Conservation (phyloP, 2,329 filamentous ascomycete species). For the Penicillium nordicum region DNA sequence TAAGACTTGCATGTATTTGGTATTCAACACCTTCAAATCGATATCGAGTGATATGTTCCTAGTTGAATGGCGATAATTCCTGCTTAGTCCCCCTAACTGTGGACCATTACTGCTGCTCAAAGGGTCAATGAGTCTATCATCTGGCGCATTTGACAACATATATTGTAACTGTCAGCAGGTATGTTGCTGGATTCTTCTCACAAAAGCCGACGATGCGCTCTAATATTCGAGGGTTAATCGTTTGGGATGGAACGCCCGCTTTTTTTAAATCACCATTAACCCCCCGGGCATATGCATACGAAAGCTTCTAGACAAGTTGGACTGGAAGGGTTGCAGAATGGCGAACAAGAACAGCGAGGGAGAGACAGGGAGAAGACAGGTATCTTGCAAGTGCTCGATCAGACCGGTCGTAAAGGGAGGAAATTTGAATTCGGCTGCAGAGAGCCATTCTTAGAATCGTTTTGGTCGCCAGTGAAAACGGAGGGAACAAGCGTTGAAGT, state of each 20-base stretch:
- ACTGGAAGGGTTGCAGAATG: background rate
- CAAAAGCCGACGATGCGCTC: background rate
- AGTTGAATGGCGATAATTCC: background rate
- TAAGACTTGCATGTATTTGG: background rate
- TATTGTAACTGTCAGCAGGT: background rate
- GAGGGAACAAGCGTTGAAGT: background rate
- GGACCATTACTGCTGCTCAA: background rate
- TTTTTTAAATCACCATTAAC: background rate
- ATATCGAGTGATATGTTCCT: background rate
- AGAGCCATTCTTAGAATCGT: too few relatives aligned
- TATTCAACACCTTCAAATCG: background rate
- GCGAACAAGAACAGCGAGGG: background rate
- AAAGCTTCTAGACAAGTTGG: background rate
- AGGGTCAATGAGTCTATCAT: background rate
- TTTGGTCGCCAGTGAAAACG: too few relatives aligned
- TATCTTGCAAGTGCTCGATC: background rate
- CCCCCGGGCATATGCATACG: background rate
- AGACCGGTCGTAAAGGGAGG: background rate
- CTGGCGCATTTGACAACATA: background rate
- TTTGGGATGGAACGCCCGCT: background rate
- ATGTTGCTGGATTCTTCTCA: background rate
- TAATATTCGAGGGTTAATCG: background rate
- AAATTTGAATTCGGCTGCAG: too few relatives aligned
- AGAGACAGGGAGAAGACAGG: background rate
- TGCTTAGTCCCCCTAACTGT: background rate